Evolutionary conservation across 495 filamentous ascomycete species (phyloP).

Genomic region (Barbatosphaeria neglecta): DNA sequence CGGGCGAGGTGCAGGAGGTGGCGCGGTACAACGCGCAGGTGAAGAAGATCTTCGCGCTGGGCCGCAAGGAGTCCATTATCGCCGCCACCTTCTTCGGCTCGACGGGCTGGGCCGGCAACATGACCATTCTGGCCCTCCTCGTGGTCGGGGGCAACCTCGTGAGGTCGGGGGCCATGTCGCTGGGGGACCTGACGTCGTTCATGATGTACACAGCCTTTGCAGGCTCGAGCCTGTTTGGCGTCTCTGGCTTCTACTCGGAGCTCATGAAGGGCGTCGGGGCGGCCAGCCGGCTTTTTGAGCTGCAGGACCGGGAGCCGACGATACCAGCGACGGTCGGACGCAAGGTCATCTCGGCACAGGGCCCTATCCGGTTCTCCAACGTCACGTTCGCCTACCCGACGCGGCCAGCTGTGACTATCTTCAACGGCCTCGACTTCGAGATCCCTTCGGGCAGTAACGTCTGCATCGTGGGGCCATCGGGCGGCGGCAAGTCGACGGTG

Average conservation of each 20-base stretch:
- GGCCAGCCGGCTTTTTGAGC: conserved; percentile 85
- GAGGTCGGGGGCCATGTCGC: conserved; percentile 66
- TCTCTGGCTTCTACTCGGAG: conserved; percentile 94
- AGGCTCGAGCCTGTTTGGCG: conserved; percentile 78
- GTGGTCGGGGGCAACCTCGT: conserved; percentile 89
- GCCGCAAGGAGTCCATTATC: conserved; percentile 72
- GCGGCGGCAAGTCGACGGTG: conserved; percentile 92
- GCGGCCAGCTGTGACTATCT: conserved; percentile 79
- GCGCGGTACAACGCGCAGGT: conserved; percentile 83
- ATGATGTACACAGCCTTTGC: conserved; percentile 97
- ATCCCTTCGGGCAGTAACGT: conserved; percentile 90
- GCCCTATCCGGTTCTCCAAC: conserved; percentile 75
- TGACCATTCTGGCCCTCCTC: conserved; percentile 87
- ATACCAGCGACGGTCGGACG: conserved; percentile 74
- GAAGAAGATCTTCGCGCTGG: conserved; percentile 80
- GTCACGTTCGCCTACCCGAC: conserved; percentile 85
- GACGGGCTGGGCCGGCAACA: conserved; percentile 82
- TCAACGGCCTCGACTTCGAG: conserved; percentile 75
- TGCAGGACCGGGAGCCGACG: conserved; percentile 82
- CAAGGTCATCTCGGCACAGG: conserved; percentile 69
- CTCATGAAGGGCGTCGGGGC: conserved; percentile 98
- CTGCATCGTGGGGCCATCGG: conserved; percentile 89
- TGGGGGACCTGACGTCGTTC: conserved; percentile 93
- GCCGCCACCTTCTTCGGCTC: conserved; percentile 85
- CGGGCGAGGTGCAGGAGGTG: conserved; percentile 82